Evolutionary conservation across 306 rosid species (phyloP), one percentile per base, ranked within the genome.

Genomic region (Cucurbita moschata): DNA sequence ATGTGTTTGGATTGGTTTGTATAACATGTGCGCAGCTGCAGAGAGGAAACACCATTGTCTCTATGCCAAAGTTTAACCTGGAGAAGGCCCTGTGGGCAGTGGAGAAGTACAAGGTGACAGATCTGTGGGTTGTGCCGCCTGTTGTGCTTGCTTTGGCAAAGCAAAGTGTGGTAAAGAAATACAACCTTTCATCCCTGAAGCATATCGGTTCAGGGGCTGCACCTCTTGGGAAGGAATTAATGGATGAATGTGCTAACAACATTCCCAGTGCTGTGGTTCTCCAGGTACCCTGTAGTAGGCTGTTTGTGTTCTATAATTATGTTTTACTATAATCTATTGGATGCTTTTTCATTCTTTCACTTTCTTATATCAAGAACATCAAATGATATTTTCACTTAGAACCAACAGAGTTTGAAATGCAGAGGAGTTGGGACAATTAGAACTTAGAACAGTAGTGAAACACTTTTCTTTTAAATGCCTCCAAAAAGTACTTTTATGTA

Each of bases 121-220:
- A 87, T 49, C 0, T 92, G 70, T 90, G 96, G 98, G 59, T 87
- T 15, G 98, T 90, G 86, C 98, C 96, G 73, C 96, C 98, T 0
- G 83, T 90, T 0, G 52, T 92, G 13, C 87, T 90, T 67, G 96
- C 90, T 58, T 63, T 92, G 87, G 86, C 88, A 0, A 92, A 90
- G 76, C 86, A 83, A 63, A 79, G 82, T 21, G 71, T 81, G 76
- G 92, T 88, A 21, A 50, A 75, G 50, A 87, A 87, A 18, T 90
- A 83, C 69, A 57, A 87, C 23, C 85, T 92, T 37, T 90, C 98
- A 0, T 90, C 98, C 0, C 38, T 92, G 88, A 88, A 23, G 85
- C 80, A 62, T 8, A 67, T 90, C 56, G 87, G 88, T 10, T 88
- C 92, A 0, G 98, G 98, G 46, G 98, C 96, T 50, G 98, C 96